Base-by-base conservation (phyloP, 2,329 filamentous ascomycete species). In the Fusarium nelsonii region DNA sequence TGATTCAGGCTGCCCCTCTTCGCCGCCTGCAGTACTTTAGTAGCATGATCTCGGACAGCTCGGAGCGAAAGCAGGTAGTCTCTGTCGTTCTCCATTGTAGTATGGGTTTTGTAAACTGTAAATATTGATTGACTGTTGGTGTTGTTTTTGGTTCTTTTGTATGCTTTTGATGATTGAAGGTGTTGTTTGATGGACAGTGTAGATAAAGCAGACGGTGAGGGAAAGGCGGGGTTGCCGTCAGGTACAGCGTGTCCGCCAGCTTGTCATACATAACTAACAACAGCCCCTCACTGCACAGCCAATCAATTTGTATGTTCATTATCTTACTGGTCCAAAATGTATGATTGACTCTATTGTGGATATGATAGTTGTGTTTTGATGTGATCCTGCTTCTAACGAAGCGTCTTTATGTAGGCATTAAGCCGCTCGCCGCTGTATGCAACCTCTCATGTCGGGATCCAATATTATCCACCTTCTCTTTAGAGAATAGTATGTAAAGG, bases 1-100 rank as follows among this genome's bases (percentile, higher is more conserved):
- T 83, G 81, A 63, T 74, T 78, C 33, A 85, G 70, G 8, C 76
- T 70, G 5, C 78, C 78, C 6, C 74, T 63, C 56, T 79, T 74
- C n/a, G 83, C 83, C 1, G 77, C 76, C 33, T 77, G 60, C 2
- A 75, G 63, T 16, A 81, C 78, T 16, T 75, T 66, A 26, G 66
- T 68, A 6, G 80, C 76, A 34, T 76, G 75, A 15, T 79, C 78
- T 32, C 80, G 76, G 20, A 82, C 75, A 8, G 80, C 78, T 28
- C 73, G 75, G 0, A 82, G 77, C 26, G 74, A 77, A 4, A 78
- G 74, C 4, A 82, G 72, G 60, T 82, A 80, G 8, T 78, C 43
- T 6, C 34, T 28, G 0, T 68, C 65, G 4, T 1, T 52, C 45
- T 48, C 63, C 67, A 69, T 74, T 52, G 18, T 41, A 3, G 20